phyloP scores from a whole-genome alignment of 805 yeast species.

The Candida oleophila region DNA sequence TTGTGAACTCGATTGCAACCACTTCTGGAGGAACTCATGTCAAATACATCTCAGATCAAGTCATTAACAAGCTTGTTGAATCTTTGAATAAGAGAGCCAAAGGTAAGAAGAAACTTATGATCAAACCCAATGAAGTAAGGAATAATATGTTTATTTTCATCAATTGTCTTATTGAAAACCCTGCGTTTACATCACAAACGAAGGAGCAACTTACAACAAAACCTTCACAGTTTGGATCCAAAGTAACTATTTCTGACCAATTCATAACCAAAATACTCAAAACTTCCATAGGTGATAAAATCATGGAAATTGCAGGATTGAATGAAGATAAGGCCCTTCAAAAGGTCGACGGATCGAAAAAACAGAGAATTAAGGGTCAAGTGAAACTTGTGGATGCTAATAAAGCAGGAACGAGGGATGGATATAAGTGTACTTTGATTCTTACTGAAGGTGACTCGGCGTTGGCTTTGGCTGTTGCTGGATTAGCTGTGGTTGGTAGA shows the following conservation, averaged over 20 bases:
- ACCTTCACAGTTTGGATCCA: slow-evolving; percentile 83
- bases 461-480: slow-evolving; percentile 85
- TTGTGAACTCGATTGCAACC: slow-evolving; percentile 96
- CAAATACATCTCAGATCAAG: slow-evolving; percentile 78
- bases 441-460: slow-evolving; percentile 98
- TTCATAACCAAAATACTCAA: slow-evolving; percentile 68
- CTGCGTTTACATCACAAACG: slow-evolving; percentile 96
- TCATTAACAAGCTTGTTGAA: slow-evolving; percentile 74
- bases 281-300: slow-evolving; percentile 70
- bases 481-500: slow-evolving; percentile 91
- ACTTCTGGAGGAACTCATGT: slow-evolving; percentile 97
- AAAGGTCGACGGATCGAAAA: slow-evolving; percentile 84
- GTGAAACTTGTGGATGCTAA: slow-evolving; percentile 94
- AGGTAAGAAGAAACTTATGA: slow-evolving; percentile 61
- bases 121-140: slow-evolving; percentile 85
- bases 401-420: slow-evolving; percentile 92
- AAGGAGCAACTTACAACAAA: slow-evolving; percentile 94
- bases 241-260: slow-evolving; percentile 60
- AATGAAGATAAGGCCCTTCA: slow-evolving; percentile 86
- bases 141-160: slow-evolving; percentile 88
- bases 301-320: slow-evolving; percentile 78
- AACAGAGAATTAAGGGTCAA: slow-evolving; percentile 81
- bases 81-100: slow-evolving; percentile 62
- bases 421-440: slow-evolving; percentile 87
- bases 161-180: slow-evolving; percentile 91